These are phyloP conservation scores for Huntiella bhutanensis DNA, from an alignment of 2,329 filamentous ascomycete species.

Conservation along the genomic window DNA sequence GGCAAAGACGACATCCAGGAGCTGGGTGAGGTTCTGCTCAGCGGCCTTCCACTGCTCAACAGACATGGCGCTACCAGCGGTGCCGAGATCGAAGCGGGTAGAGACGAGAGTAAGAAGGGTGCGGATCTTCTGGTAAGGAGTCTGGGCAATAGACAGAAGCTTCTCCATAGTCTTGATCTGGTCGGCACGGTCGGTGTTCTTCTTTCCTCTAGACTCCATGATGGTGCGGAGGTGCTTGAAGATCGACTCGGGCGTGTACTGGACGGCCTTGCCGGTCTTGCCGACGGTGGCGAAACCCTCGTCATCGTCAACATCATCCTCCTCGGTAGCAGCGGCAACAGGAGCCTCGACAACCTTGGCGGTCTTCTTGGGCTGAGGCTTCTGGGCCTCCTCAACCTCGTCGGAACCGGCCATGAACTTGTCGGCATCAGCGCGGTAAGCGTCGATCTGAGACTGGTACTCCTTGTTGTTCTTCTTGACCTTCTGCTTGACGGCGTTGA, in stretches of 20 bases:
- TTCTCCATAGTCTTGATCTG: constrained; percentile 98
- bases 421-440: constrained; percentile 71
- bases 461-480: constrained; percentile 99
- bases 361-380: constrained; percentile 24
- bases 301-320: constrained; percentile 40
- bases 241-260: constrained; percentile 93
- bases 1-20: constrained; percentile 62
- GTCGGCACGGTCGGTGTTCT: constrained; percentile 89
- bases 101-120: constrained; percentile 83
- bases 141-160: constrained; percentile 70
- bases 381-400: constrained; percentile 33
- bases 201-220: constrained; percentile 90
- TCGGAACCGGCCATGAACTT: constrained; percentile 73
- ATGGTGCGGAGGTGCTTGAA: constrained; percentile 90
- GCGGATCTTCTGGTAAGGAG: constrained; percentile 84
- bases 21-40: constrained; percentile 61
- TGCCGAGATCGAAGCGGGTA: constrained; percentile 81
- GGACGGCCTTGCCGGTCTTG: constrained; percentile 70
- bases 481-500: constrained; percentile 95
- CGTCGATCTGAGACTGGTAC: constrained; percentile 69
- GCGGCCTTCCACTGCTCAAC: constrained; percentile 95
- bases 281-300: constrained; percentile 81
- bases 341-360: constrained; percentile 26
- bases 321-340: constrained; percentile 28
- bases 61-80: constrained; percentile 62